Evolutionary conservation across 345 rosid genomes (phyloP).

Genomic region (Corchorus capsularis): DNA sequence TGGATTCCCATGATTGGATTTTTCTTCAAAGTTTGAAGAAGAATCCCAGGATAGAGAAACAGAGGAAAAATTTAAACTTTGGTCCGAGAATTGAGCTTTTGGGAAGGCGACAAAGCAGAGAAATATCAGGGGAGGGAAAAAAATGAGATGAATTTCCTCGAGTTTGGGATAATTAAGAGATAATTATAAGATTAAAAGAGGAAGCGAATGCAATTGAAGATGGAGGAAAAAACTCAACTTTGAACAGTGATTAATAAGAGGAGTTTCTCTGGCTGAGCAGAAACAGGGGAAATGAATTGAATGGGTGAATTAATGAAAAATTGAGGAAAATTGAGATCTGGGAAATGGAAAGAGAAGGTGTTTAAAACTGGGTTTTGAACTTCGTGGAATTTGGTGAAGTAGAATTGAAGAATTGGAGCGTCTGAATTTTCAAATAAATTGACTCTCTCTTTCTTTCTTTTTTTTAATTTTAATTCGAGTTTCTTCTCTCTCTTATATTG

Average conservation of each 20-base stretch:
- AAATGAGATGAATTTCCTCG: slow-evolving; percentile 14
- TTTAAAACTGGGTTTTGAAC: slow-evolving; percentile 37
- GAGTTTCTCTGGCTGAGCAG: neutral
- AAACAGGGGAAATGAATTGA: slow-evolving; percentile 12
- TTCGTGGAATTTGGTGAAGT: slow-evolving; percentile 28
- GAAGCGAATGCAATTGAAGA: slow-evolving; percentile 11
- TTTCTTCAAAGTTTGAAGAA: neutral
- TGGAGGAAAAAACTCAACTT: neutral
- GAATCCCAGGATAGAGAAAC: slow-evolving; percentile 3
- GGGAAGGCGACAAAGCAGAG: neutral
- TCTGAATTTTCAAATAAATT: slow-evolving; percentile 26
- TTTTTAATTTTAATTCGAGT: neutral
- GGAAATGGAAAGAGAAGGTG: slow-evolving; percentile 41
- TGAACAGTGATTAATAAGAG: neutral
- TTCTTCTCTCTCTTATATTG: neutral
- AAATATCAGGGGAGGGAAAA: slow-evolving; percentile 16
- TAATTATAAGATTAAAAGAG: slow-evolving; percentile 6
- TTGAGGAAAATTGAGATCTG: slow-evolving; percentile 39
- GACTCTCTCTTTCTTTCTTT: slow-evolving; percentile 3
- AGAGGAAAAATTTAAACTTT: neutral
- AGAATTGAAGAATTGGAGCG: slow-evolving; percentile 33
- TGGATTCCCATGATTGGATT: slow-evolving; percentile 57
- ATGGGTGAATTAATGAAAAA: slow-evolving; percentile 25
- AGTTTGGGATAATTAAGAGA: slow-evolving; percentile 26
- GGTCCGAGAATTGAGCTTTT: neutral